Evolutionary conservation across 2,329 filamentous ascomycete species (phyloP), one percentile per base, ranked within the genome.

Genomic region (Amesomyces nigricolor): DNA sequence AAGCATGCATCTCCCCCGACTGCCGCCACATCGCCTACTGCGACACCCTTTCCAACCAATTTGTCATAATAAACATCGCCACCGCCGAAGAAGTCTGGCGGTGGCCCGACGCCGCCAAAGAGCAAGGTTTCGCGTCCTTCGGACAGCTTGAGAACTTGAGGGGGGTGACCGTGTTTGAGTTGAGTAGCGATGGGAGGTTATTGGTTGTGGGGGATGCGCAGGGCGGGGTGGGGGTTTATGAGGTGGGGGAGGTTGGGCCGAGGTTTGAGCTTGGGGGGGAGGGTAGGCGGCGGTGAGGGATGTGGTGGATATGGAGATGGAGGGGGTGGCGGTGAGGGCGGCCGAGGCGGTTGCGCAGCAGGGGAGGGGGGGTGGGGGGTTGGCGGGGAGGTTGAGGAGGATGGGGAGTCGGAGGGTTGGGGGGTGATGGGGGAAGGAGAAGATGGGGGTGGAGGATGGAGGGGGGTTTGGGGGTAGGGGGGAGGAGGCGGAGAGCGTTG

Each of bases 21-120:
- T 65, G 64, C 47, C 49, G 56, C 3, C 54, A 52, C n/a, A 45
- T 66, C 9, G 64, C 63, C 0, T 66, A 66, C 51, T 64, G 61
- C 54, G 56, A 62, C 43, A 32, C 42, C 1, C 11, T n/a, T 3
- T 13, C 11, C 5, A 14, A 13, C n/a, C 8, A 38, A n/a, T 63
- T 65, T 38, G 59, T 59, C 3, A 54, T 65, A 2, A 29, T 65
- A 7, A 60, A 65, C 39, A 53, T 63, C 4, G 42, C 48, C 10
- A 53, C 39, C 11, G 50, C 44, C 3, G 53, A 56, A 6, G 63
- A 64, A 45, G 52, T 64, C 2, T 66, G 63, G 62, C 55, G 57
- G 39, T 64, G 61, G 57, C 62, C 63, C 1, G 61, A 62, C 16
- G 57, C 51, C n/a, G 51, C 45, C 3, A 13, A 11, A 4, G 19